phyloP scores from a whole-genome alignment of 2,329 filamentous ascomycete genomes.

The Cladophialophora yegresii region DNA sequence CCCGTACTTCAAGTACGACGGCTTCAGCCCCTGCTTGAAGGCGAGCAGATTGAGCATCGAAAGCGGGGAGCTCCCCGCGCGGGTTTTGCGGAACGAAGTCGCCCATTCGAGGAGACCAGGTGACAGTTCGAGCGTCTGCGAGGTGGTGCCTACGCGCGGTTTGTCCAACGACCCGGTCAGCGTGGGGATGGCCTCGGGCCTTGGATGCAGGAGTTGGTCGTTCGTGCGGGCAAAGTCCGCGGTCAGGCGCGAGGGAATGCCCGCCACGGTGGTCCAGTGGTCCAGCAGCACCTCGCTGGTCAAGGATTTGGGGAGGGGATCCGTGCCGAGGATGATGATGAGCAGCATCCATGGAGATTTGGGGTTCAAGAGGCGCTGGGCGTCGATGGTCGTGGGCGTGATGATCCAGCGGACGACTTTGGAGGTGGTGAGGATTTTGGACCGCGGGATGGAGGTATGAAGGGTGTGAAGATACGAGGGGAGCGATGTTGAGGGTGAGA shows the following conservation, averaged over 20 bases:
- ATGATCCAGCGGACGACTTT: conserved; percentile 44
- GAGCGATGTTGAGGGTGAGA: conserved; percentile 36
- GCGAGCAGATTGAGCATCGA: conserved; percentile 66
- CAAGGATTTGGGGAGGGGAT: conserved; percentile 35
- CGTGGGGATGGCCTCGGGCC: conserved; percentile 36
- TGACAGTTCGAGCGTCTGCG: conserved; percentile 59
- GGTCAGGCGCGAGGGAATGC: conserved; percentile 44
- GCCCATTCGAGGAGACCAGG: conserved; percentile 57
- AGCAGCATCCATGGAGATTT: conserved; percentile 43
- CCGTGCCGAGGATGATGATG: conserved; percentile 40
- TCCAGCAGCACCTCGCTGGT: conserved; percentile 16
- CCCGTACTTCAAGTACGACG: conserved; percentile 59
- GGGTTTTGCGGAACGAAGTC: conserved; percentile 37
- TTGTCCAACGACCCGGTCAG: conserved; percentile 43
- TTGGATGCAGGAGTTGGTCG: conserved; percentile 25
- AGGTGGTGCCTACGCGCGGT: conserved; percentile 39
- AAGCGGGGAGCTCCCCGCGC: conserved; percentile 49
- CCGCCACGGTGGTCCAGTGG: conserved; percentile 42
- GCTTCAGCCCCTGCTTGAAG: conserved; percentile 56
- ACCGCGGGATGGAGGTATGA: conserved; percentile 28
- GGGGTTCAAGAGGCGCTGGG: conserved; percentile 36
- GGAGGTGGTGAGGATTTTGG: conserved; percentile 42
- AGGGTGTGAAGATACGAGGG: conserved; percentile 39
- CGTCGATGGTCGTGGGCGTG: conserved; percentile 41
- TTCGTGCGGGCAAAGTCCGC: conserved; percentile 33